Conservation (phyloP, 2,329 filamentous ascomycete genomes). For the Fusarium sarcochroum region DNA sequence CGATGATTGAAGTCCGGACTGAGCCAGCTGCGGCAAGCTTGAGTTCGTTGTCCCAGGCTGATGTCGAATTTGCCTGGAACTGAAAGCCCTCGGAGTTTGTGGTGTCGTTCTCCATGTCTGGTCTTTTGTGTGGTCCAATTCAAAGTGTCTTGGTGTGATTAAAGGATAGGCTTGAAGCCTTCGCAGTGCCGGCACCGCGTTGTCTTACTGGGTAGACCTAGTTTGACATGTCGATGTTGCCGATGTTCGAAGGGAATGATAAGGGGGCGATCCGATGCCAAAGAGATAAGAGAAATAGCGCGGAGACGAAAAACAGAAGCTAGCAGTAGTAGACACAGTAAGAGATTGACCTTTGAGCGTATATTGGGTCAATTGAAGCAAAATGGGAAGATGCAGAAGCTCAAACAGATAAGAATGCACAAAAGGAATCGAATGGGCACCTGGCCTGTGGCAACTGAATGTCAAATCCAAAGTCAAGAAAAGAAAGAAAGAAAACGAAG, state of each 20-base stretch:
- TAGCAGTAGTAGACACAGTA: background rate
- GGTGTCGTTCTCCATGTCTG: conserved; percentile 28
- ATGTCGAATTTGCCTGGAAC: conserved; percentile 59
- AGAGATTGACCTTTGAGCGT: conserved; percentile 11
- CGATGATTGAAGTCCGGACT: conserved; percentile 72
- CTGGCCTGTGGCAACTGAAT: conserved; percentile 42
- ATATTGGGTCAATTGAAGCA: conserved; percentile 21
- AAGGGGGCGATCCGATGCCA: background rate
- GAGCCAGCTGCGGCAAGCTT: conserved; percentile 68
- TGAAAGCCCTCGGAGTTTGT: conserved; percentile 47
- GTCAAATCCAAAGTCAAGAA: conserved; percentile 33
- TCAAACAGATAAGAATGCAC: conserved; percentile 26
- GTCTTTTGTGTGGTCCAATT: conserved; percentile 22
- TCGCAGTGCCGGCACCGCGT: conserved; percentile 49
- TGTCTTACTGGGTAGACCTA: conserved; percentile 29
- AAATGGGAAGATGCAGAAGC: conserved; percentile 11
- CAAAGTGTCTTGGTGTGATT: conserved; percentile 17
- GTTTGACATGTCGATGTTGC: conserved; percentile 40
- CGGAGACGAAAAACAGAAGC: background rate
- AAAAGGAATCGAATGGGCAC: conserved; percentile 30
- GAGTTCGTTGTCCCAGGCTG: conserved; percentile 65
- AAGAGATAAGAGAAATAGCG: background rate
- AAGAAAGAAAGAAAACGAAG: conserved; percentile 34
- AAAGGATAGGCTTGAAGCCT: conserved; percentile 41
- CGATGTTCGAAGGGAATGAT: background rate